phyloP scores from a whole-genome alignment of 257 asterid genomes.

The Echites panduratus region DNA sequence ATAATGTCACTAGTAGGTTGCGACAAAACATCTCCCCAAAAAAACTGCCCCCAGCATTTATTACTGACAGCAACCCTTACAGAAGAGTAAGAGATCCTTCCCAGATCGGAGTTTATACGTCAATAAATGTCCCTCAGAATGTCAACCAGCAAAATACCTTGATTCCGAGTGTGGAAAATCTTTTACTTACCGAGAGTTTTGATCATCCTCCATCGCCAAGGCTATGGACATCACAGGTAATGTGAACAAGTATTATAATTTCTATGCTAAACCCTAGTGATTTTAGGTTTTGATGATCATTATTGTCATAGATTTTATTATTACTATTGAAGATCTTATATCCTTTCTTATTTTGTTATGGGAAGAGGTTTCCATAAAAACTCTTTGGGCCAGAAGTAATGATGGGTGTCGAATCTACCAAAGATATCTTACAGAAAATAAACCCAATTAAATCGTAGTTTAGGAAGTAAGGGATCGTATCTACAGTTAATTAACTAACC shows the following conservation, averaged over 20 bases:
- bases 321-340: background rate
- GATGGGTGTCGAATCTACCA: too few relatives aligned
- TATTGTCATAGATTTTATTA: background rate
- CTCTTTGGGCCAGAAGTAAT: background rate
- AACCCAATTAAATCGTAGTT: too few relatives aligned
- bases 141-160: slow-evolving; percentile 32
- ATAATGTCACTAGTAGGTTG: slow-evolving; percentile 52
- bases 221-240: slow-evolving; percentile 39
- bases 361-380: background rate
- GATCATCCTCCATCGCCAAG: slow-evolving; percentile 28
- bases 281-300: background rate
- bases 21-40: slow-evolving; percentile 42
- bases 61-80: slow-evolving; percentile 32
- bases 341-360: background rate
- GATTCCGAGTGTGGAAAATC: slow-evolving; percentile 41
- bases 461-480: too few relatives aligned
- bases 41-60: slow-evolving; percentile 23
- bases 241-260: background rate
- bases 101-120: slow-evolving; percentile 31
- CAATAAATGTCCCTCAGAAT: slow-evolving; percentile 31
- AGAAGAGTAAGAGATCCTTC: slow-evolving; percentile 37
- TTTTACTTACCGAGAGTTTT: slow-evolving; percentile 33
- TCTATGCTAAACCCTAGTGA: background rate
- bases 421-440: too few relatives aligned
- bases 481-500: too few relatives aligned